Evolutionary conservation across 768 basidiomycete genomes (phyloP).

Genomic region (Rhizopogon rudus): DNA sequence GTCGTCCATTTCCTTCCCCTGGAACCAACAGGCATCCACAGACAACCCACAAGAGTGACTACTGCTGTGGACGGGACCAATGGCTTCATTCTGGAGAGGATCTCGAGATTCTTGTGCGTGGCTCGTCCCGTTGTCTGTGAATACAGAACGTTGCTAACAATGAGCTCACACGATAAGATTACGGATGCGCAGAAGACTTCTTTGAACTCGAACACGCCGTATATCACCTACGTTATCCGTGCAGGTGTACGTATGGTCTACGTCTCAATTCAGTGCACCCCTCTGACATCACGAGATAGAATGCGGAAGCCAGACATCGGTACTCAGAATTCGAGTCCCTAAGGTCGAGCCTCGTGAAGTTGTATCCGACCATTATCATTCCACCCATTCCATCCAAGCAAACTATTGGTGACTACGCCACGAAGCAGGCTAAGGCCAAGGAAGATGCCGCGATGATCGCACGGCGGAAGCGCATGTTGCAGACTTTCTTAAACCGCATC

Average conservation of each 20-base stretch:
- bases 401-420: constrained; percentile 92
- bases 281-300: constrained; percentile 39
- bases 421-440: constrained; percentile 94
- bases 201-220: constrained; percentile 80
- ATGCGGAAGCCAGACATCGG: constrained; percentile 76
- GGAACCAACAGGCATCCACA: constrained; percentile 50
- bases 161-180: constrained; percentile 51
- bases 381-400: constrained; percentile 98
- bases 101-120: constrained; percentile 68
- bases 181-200: constrained; percentile 94
- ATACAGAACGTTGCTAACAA: constrained; percentile 5
- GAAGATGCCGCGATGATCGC: constrained; percentile 93
- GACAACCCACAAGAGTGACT: constrained; percentile 64
- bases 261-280: constrained; percentile 3
- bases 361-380: constrained; percentile 95
- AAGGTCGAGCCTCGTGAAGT: constrained; percentile 71
- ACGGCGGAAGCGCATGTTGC: constrained; percentile 88
- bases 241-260: constrained; percentile 60
- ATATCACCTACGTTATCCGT: constrained; percentile 91
- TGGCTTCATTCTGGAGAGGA: constrained; percentile 81
- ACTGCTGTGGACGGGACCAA: constrained; percentile 71
- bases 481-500: constrained; percentile 90
- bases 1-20: constrained; percentile 46
- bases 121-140: background rate
- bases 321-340: constrained; percentile 98